phyloP scores from a whole-genome alignment of 108 stramenopile species.

The Fistulifera solaris region DNA sequence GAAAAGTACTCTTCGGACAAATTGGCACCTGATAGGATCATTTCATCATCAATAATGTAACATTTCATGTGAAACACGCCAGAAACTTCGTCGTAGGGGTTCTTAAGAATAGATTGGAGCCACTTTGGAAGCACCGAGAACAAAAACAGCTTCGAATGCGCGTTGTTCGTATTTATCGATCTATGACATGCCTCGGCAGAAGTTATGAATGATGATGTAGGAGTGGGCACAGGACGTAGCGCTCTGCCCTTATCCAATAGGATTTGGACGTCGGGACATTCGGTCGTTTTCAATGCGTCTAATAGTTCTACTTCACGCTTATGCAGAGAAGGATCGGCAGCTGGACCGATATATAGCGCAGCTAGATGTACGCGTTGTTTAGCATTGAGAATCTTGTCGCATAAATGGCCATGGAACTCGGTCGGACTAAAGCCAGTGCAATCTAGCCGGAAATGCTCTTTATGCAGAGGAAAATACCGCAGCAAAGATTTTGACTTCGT shows the following conservation, averaged over 20 bases:
- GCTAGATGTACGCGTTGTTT: slow-evolving; percentile 55
- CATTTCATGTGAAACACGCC: slow-evolving; percentile 86
- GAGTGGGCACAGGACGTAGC: slow-evolving; percentile 42
- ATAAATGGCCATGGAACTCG: slow-evolving; percentile 59
- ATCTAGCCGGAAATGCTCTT: background rate
- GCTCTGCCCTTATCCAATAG: slow-evolving; percentile 70
- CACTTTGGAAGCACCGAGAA: slow-evolving; percentile 46
- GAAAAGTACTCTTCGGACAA: slow-evolving; percentile 77
- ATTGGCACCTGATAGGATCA: slow-evolving; percentile 78
- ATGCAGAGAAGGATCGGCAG: slow-evolving; percentile 14
- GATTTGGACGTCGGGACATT: slow-evolving; percentile 36
- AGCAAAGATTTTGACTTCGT: background rate
- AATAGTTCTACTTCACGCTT: slow-evolving; percentile 35
- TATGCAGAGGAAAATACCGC: background rate
- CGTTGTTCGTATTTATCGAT: background rate
- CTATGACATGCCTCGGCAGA: slow-evolving; percentile 25
- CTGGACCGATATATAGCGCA: slow-evolving; percentile 76
- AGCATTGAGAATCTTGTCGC: slow-evolving; percentile 46
- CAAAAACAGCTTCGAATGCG: slow-evolving; percentile 25
- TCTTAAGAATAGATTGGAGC: slow-evolving; percentile 39
- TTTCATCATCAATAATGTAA: slow-evolving; percentile 68
- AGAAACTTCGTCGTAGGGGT: slow-evolving; percentile 70
- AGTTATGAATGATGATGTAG: slow-evolving; percentile 25
- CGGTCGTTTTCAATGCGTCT: slow-evolving; percentile 25
- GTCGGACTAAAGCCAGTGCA: slow-evolving; percentile 23